Evolutionary conservation across 139 green algal species (phyloP).

Genomic region (Chlamydomonas asymmetrica): DNA sequence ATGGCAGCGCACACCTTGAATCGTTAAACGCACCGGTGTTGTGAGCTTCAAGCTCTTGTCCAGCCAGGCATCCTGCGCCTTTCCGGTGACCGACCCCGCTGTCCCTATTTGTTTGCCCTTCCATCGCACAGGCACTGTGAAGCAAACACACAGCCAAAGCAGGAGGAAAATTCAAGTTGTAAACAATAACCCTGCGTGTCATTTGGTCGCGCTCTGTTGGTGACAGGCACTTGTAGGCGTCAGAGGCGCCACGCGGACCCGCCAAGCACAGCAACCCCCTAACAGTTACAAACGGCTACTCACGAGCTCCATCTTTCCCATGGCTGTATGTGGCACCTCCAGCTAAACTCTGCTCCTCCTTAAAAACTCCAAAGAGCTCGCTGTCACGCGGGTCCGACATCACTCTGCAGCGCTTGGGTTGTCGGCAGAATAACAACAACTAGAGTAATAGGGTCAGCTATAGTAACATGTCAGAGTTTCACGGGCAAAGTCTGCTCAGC

Average conservation of each 20-base stretch:
- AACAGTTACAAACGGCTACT: neutral
- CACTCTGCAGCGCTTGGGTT: neutral
- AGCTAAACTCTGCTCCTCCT: neutral
- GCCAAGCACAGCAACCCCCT: neutral
- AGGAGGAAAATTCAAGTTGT: neutral
- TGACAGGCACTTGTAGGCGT: neutral
- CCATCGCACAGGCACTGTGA: neutral
- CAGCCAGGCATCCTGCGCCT: neutral
- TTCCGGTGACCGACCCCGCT: neutral
- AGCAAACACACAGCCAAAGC: too few species aligned
- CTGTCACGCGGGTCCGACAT: neutral
- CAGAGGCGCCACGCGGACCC: neutral
- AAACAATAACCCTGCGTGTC: neutral
- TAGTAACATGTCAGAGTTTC: neutral
- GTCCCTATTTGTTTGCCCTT: neutral
- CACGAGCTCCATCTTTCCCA: neutral
- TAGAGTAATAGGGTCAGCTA: neutral
- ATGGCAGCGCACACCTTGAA: neutral
- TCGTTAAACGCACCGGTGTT: neutral
- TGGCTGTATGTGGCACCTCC: neutral
- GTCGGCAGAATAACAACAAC: neutral
- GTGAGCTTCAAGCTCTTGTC: neutral
- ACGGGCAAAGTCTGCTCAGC: neutral
- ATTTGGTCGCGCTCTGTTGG: neutral
- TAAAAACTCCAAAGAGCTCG: neutral